Base-by-base conservation (phyloP, 192 early-diverging fungal genomes). In the Pilobolus umbonatus region DNA sequence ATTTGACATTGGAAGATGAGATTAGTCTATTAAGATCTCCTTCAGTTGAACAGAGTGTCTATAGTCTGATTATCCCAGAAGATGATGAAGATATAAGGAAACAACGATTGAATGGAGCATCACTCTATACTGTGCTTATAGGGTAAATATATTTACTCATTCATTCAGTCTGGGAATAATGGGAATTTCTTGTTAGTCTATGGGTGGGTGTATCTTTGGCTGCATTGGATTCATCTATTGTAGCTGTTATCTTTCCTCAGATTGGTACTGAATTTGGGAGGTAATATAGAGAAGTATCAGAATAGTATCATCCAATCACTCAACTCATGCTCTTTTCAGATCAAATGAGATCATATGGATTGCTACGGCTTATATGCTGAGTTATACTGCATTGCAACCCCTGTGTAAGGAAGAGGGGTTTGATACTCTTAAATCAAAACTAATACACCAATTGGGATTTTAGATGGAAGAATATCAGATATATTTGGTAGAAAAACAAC, bases 301-400 rank as follows among this genome's bases (percentile, higher is more conserved):
- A 31, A 39, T 34, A 17, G 14, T 25, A 14, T 29, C 5, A 19
- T n/a, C 39, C 21, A 19, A 22, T 38, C 10, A 50, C 47, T 17
- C 28, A 5, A 1, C 26, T 11, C 34, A 14, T 42, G 12, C 15
- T 46, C 17, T n/a, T 4, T 1, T 17, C 26, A 69, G 67, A 60
- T 73, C 65, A 11, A 73, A 73, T 36, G 78, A 85, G 43, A 79
- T 89, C 28, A 79, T 88, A 2, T 96, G 94, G 94, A 83, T 96
- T 30, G 90, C 84, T 38, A 86, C 81, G 28, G 75, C 80, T 24
- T 92, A 90, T 49, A 70, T 90, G 61, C 61, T 91, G 62, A 85
- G 81, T 53, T 78, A 76, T 25, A 89, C 91, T 2, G 85, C 91
- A 8, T 74, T 93, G 54, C 83, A 90, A 62, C 88, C 91, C 6